Percentiles rank a stretch among this genome's conserved stretches.
These are phyloP conservation scores for Dalbergia cochinchinensis DNA, from an alignment of 306 rosid species.

Conservation along the genomic window DNA sequence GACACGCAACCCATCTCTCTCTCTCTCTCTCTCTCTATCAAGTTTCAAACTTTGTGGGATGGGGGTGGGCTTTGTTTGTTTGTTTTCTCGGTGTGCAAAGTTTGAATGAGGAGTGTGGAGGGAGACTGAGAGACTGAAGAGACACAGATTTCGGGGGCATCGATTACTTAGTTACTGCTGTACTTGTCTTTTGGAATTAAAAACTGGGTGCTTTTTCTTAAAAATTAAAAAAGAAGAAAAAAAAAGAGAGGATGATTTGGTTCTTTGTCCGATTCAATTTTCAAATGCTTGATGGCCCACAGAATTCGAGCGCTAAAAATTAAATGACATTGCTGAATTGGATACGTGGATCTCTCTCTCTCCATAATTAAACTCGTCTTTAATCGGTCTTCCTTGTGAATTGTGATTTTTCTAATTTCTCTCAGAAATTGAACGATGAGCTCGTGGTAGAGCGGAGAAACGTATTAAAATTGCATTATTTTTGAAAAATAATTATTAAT, in stretches of 20 bases:
- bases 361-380: too few relatives aligned
- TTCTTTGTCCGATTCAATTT: constrained; percentile 30
- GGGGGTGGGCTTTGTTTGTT: too few relatives aligned
- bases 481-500: too few relatives aligned
- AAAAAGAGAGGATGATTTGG: neutral
- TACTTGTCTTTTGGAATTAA: neutral
- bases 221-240: neutral
- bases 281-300: constrained; percentile 37
- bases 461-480: too few relatives aligned
- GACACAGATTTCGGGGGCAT: too few relatives aligned
- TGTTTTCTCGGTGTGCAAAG: constrained; percentile 7
- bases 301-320: neutral
- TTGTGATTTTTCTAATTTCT: neutral
- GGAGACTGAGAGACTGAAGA: neutral
- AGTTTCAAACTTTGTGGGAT: neutral
- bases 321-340: neutral
- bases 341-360: neutral
- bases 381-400: neutral
- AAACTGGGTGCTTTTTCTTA: neutral
- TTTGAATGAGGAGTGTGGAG: neutral
- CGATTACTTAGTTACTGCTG: neutral
- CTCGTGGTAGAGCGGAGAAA: neutral
- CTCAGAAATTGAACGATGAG: neutral
- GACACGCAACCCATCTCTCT: constrained; percentile 85
- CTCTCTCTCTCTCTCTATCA: neutral